These are phyloP conservation scores for Leptomonas pyrrhocoris DNA, from an alignment of 208 protist species.

Conservation along the genomic window DNA sequence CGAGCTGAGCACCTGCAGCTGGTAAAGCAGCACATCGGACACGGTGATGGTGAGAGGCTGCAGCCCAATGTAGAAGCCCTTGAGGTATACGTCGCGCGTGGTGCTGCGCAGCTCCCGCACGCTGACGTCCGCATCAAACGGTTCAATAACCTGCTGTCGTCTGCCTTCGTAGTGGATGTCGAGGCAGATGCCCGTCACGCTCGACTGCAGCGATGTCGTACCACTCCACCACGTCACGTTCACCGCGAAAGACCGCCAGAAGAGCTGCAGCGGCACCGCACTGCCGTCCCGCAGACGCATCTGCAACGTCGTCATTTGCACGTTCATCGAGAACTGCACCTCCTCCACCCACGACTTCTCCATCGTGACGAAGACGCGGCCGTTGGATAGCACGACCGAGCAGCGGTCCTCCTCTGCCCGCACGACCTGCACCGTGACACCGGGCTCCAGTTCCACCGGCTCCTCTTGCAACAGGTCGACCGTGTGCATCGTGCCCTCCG, in stretches of 20 bases:
- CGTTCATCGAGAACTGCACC: constrained; percentile 33
- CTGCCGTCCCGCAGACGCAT: constrained; percentile 32
- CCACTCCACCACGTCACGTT: constrained; percentile 34
- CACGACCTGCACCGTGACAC: constrained; percentile 27
- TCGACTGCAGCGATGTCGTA: constrained; percentile 53
- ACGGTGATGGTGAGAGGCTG: constrained; percentile 51
- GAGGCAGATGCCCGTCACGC: constrained; percentile 39
- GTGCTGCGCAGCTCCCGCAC: constrained; percentile 40
- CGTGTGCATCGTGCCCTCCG: constrained; percentile 15
- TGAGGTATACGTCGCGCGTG: constrained; percentile 26
- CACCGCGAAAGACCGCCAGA: constrained; percentile 30
- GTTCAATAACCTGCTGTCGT: constrained; percentile 38
- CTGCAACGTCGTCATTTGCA: constrained; percentile 27
- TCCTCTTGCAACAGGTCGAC: constrained; percentile 33
- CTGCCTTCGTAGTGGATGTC: constrained; percentile 44
- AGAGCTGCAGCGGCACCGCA: constrained; percentile 28
- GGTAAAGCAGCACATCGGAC: constrained; percentile 63
- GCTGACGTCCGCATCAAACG: constrained; percentile 50
- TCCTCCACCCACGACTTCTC: constrained; percentile 20
- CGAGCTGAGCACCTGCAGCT: constrained; percentile 40
- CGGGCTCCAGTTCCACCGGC: constrained; percentile 33
- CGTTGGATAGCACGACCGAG: constrained; percentile 26
- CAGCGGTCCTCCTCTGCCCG: constrained; percentile 17
- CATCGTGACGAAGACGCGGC: constrained; percentile 15
- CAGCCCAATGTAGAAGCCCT: constrained; percentile 42